Percentiles rank a stretch among this genome's conserved stretches.
Evolutionary conservation across 108 stramenopile genomes (phyloP).

Genomic region (Pseudonitzschia pungens): DNA sequence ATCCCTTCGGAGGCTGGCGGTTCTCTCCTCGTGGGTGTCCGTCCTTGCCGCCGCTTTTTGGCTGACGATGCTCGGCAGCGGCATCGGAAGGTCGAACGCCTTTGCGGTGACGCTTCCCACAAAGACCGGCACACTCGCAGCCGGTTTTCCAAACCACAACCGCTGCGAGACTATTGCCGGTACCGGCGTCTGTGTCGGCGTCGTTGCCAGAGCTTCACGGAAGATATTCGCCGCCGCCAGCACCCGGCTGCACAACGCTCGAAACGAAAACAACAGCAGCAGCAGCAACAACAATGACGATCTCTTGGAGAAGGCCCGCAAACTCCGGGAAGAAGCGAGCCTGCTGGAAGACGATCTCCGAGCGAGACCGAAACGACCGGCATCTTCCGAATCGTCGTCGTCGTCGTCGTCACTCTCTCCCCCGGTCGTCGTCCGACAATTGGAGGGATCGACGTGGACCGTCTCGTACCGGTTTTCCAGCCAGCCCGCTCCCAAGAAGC

Average conservation of each 20-base stretch:
- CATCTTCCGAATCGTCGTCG: not conserved
- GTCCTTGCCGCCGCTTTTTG: no score
- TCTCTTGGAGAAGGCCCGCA: constrained; percentile 25
- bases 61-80: no score
- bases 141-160: no score
- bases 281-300: constrained; percentile 1
- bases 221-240: not conserved
- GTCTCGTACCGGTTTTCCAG: constrained; percentile 59
- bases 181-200: no score
- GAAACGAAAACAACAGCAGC: not conserved
- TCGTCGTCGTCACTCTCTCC: not conserved
- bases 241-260: not conserved
- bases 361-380: not conserved
- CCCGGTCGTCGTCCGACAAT: not conserved
- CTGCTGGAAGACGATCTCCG: constrained; percentile 30
- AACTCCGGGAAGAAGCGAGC: constrained; percentile 29
- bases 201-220: no score
- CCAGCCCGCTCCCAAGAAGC: constrained; percentile 30
- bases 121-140: no score
- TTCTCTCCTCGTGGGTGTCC: no score
- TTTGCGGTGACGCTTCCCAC: not conserved
- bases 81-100: not conserved
- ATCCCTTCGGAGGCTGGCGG: no score
- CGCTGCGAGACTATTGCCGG: no score
- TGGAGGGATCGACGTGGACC: constrained; percentile 37